These are phyloP conservation scores for Fusarium succisae DNA, from an alignment of 2,329 filamentous ascomycete species.

Conservation along the genomic window DNA sequence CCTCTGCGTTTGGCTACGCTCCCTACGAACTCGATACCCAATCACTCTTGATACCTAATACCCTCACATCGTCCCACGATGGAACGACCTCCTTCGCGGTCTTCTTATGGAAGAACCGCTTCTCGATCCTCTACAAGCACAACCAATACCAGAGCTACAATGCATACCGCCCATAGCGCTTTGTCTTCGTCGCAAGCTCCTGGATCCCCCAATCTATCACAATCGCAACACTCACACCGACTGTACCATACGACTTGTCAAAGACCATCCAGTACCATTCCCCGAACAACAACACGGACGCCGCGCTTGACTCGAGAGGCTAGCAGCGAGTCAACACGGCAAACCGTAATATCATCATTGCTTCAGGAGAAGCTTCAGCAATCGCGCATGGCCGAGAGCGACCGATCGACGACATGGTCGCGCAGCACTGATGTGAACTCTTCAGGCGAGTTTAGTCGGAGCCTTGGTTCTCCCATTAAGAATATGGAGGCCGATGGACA, in stretches of 20 bases:
- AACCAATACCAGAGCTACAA: conserved; percentile 52
- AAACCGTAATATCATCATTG: conserved; percentile 58
- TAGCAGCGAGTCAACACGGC: conserved; percentile 53
- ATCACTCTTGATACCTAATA: not conserved
- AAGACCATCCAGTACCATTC: conserved; percentile 44
- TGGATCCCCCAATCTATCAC: conserved; percentile 48
- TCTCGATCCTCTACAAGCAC: conserved; percentile 59
- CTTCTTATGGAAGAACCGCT: conserved; percentile 52
- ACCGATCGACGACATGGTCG: conserved; percentile 49
- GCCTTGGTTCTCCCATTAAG: conserved; percentile 53
- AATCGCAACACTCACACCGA: conserved; percentile 51
- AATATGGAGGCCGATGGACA: conserved; percentile 46
- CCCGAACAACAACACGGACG: conserved; percentile 51
- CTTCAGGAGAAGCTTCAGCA: conserved; percentile 65
- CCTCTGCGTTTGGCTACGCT: not conserved
- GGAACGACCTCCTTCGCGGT: conserved; percentile 45
- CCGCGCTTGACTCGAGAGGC: conserved; percentile 56
- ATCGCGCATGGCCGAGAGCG: conserved; percentile 60
- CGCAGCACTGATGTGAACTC: conserved; percentile 51
- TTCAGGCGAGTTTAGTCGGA: conserved; percentile 50
- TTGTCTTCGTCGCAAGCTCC: conserved; percentile 53
- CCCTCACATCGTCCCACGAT: conserved; percentile 30
- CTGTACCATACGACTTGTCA: conserved; percentile 53
- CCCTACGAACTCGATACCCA: not conserved
- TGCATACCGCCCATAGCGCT: conserved; percentile 55